Evolutionary conservation across 148 eudicot species (phyloP).

Genomic region (Chenopodium quinoa): DNA sequence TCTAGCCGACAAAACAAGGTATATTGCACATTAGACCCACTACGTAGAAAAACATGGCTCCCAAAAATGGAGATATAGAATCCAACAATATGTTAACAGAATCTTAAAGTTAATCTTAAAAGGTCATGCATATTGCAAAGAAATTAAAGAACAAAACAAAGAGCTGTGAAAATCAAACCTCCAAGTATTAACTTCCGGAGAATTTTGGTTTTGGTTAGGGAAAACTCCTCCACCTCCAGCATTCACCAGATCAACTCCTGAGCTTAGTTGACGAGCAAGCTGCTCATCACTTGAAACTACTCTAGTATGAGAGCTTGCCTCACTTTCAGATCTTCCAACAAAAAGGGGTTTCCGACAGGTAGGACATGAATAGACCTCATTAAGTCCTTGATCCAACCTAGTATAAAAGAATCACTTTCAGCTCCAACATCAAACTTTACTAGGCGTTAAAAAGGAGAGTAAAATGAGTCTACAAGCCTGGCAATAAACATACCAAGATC

Average conservation of each 20-base stretch:
- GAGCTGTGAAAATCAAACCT: slow-evolving; percentile 42
- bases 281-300: slow-evolving; percentile 75
- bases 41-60: not conserved
- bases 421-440: not conserved
- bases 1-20: slow-evolving; percentile 1
- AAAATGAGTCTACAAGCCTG: not conserved
- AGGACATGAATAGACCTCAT: slow-evolving; percentile 86
- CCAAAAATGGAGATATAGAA: not conserved
- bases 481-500: slow-evolving; percentile 69
- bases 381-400: slow-evolving; percentile 94
- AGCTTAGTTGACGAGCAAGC: slow-evolving; percentile 80
- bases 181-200: slow-evolving; percentile 63
- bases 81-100: not conserved
- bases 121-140: slow-evolving; percentile 2
- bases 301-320: slow-evolving; percentile 37
- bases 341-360: slow-evolving; percentile 98
- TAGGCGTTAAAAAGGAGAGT: not conserved
- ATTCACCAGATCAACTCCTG: slow-evolving; percentile 55
- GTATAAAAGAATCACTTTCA: slow-evolving; percentile 20
- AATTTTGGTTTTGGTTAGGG: slow-evolving; percentile 52
- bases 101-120: not conserved
- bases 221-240: slow-evolving; percentile 55
- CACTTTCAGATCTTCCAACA: slow-evolving; percentile 61
- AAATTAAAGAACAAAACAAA: not conserved
- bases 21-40: not conserved